Evolutionary conservation across 441 rosid genomes (phyloP).

Genomic region (Populus tomentosa): DNA sequence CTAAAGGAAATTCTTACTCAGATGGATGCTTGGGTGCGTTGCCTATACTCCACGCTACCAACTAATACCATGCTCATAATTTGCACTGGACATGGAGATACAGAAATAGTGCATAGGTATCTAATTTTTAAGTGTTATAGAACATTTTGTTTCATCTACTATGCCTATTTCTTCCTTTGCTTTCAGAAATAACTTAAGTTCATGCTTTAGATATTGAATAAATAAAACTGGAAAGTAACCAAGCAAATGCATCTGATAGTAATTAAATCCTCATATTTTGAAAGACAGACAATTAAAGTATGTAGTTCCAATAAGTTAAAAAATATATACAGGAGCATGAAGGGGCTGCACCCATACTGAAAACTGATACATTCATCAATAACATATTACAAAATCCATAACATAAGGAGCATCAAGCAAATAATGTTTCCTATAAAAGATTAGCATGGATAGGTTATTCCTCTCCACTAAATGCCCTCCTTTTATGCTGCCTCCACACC

Average conservation of each 20-base stretch:
- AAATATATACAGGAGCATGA: no score
- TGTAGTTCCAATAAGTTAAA: no score
- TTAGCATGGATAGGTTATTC: no score
- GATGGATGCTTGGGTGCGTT: slow-evolving; percentile 48
- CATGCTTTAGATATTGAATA: neutral
- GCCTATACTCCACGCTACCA: slow-evolving; percentile 59
- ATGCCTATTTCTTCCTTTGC: neutral
- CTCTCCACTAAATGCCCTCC: no score
- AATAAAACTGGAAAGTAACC: neutral
- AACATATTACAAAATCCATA: no score
- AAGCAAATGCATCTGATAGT: neutral
- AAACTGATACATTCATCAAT: no score
- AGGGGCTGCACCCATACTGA: no score
- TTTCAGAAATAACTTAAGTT: neutral
- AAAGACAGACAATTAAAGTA: no score
- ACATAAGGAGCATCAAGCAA: no score
- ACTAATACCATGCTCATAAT: slow-evolving; percentile 76
- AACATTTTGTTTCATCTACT: neutral
- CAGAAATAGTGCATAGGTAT: slow-evolving; percentile 73
- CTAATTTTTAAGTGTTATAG: neutral
- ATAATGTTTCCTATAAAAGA: no score
- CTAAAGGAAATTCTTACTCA: slow-evolving; percentile 55
- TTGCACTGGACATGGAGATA: slow-evolving; percentile 98
- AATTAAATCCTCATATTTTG: neutral
- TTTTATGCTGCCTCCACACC: no score